Base-by-base conservation (phyloP, 1,284 basidiomycete species). In the Abortiporus biennis region DNA sequence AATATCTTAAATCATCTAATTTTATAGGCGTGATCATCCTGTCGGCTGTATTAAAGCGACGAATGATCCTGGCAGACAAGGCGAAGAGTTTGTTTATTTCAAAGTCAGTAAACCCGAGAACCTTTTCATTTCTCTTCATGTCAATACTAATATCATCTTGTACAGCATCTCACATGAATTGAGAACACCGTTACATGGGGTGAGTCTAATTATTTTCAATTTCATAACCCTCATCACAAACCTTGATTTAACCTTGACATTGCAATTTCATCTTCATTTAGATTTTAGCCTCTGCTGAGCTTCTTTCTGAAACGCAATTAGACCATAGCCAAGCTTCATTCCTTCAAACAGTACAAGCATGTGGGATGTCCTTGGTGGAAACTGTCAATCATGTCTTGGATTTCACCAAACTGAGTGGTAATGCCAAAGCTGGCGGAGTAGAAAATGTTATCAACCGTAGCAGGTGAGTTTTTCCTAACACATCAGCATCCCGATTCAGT, bases 331-430 rank as follows among this genome's bases (percentile, higher is more conserved):
- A 98, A 60, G 64, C 72, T 3, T 92, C 92, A 0, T 96, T 94
- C 65, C 67, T 97, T 42, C 85, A 91, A 55, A 93, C 91, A 0
- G 84, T 91, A 1, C 83, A 89, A 58, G 87, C 86, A n/a, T 91
- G 88, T 53, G 86, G 86, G 13, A 88, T 82, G 15, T 89, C 86
- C 1, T 70, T 90, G 3, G 84, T 87, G 12, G 87, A 90, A 64
- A 89, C 87, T 2, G 93, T 98, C 45, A 97, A 97, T 58, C 94
- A 98, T 55, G 94, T 98, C 4, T 71, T 98, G 27, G 94, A 97
- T 62, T 97, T 95, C 58, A 96, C 93, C 25, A 97, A 97, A 60
- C 74, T 96, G 16, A 93, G 88, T 55, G 92, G 92, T n/a, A 86
- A 85, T 50, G 71, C 81, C 31, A 89, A 87, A 59, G 71, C 77